These are phyloP conservation scores for Nakaseomyces delphensis DNA, from an alignment of 1,139 yeast species.

Conservation along the genomic window DNA sequence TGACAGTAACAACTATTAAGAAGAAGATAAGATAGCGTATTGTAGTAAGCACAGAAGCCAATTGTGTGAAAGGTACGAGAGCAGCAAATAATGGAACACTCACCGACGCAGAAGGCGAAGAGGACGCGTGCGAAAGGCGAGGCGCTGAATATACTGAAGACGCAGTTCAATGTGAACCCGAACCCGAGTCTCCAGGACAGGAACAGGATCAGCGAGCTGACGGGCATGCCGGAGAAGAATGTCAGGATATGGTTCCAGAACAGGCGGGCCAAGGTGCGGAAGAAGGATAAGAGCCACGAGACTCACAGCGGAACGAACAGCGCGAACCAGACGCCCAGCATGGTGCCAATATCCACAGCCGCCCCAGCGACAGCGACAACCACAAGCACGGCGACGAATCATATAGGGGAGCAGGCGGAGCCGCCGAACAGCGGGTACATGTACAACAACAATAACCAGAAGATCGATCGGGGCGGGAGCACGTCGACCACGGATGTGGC, in stretches of 20 bases:
- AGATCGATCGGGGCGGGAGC: not conserved
- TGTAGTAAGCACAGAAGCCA: too few species aligned
- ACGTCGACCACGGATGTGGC: slow-evolving; percentile 7
- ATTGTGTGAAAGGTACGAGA: too few species aligned
- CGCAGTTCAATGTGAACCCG: slow-evolving; percentile 64
- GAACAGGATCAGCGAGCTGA: slow-evolving; percentile 59
- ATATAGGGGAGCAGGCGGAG: too few species aligned
- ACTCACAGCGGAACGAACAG: not conserved
- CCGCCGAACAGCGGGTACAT: not conserved
- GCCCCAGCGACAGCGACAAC: not conserved
- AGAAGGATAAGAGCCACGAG: slow-evolving; percentile 25
- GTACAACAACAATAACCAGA: not conserved
- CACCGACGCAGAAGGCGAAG: slow-evolving; percentile 21
- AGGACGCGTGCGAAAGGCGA: slow-evolving; percentile 75
- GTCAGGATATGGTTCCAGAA: slow-evolving; percentile 96
- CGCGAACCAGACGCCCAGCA: not conserved
- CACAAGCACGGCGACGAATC: too few species aligned
- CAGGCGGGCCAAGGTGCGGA: slow-evolving; percentile 69
- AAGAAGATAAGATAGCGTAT: too few species aligned
- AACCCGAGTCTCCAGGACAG: slow-evolving; percentile 63
- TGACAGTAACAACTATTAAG: too few species aligned
- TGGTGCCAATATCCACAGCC: not conserved
- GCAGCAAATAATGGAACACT: not conserved
- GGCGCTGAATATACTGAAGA: slow-evolving; percentile 57
- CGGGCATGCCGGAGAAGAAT: slow-evolving; percentile 85